These are phyloP conservation scores for Pouteria glomerata DNA, from an alignment of 148 eudicot species.

Conservation along the genomic window DNA sequence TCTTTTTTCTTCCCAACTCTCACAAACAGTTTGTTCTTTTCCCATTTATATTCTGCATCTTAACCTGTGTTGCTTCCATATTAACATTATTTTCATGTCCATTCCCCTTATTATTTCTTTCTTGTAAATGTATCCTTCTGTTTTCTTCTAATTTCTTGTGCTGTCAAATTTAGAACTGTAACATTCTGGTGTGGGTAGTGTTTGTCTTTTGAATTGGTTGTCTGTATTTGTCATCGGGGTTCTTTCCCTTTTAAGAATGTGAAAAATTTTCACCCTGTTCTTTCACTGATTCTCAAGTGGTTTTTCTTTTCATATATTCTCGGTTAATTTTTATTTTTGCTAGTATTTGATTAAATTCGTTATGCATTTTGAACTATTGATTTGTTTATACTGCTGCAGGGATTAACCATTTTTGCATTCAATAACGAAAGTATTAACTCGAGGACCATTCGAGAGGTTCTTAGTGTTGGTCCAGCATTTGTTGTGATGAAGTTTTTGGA, in stretches of 20 bases:
- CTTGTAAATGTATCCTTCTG: no score
- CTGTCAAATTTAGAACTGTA: not conserved
- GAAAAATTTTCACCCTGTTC: not conserved
- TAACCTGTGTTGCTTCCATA: no score
- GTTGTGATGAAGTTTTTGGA: conserved; percentile 82
- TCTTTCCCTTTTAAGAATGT: not conserved
- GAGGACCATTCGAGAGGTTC: conserved; percentile 56
- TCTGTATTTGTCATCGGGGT: not conserved
- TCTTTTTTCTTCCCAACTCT: not conserved
- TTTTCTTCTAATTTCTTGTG: not conserved
- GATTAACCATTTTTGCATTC: conserved; percentile 72
- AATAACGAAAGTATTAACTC: conserved; percentile 38
- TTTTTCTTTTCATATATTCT: not conserved
- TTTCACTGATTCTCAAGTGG: not conserved
- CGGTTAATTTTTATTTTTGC: not conserved
- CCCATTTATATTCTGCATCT: no score
- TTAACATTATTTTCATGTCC: no score
- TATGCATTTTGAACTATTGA: not conserved
- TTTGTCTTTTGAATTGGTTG: not conserved
- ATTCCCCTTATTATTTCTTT: no score
- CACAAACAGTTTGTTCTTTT: not conserved
- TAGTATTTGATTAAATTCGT: not conserved
- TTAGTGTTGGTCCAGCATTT: conserved; percentile 97
- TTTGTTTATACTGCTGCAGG: conserved; percentile 41
- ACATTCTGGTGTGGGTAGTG: not conserved